These are phyloP conservation scores for Trichoderma breve DNA, from an alignment of 2,329 filamentous ascomycete species.

Conservation along the genomic window DNA sequence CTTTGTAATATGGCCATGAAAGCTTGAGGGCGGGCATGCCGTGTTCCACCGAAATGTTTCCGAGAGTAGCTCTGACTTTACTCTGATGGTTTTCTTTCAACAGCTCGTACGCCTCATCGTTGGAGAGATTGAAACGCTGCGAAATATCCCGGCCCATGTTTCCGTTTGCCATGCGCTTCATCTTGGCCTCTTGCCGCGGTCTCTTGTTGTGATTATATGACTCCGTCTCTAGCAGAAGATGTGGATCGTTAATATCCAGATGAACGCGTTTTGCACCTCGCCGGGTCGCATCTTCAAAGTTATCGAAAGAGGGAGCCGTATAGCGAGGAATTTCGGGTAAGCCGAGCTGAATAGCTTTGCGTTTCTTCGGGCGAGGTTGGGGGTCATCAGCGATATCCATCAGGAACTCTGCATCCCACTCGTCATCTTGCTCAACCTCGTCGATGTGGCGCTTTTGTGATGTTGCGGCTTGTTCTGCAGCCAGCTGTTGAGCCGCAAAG, in stretches of 20 bases:
- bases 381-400: constrained; percentile 47
- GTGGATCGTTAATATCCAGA: constrained; percentile 84
- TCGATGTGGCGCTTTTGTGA: constrained; percentile 35
- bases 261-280: constrained; percentile 74
- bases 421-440: constrained; percentile 50
- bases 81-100: constrained; percentile 96
- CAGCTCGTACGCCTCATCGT: constrained; percentile 92
- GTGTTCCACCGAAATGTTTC: constrained; percentile 90
- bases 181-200: constrained; percentile 53
- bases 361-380: constrained; percentile 62
- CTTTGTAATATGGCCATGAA: constrained; percentile 94
- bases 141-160: constrained; percentile 71
- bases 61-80: constrained; percentile 89
- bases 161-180: constrained; percentile 65
- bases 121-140: constrained; percentile 90
- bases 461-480: constrained; percentile 34
- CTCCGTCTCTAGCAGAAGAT: constrained; percentile 79
- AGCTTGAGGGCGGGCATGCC: constrained; percentile 87
- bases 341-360: constrained; percentile 59
- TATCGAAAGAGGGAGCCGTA: constrained; percentile 70
- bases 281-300: constrained; percentile 72
- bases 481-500: constrained; percentile 34
- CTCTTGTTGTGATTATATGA: constrained; percentile 62
- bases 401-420: constrained; percentile 62
- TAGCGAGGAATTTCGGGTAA: constrained; percentile 59